phyloP scores from a whole-genome alignment of 1,284 basidiomycete genomes.

The Stereum hirsutum region DNA sequence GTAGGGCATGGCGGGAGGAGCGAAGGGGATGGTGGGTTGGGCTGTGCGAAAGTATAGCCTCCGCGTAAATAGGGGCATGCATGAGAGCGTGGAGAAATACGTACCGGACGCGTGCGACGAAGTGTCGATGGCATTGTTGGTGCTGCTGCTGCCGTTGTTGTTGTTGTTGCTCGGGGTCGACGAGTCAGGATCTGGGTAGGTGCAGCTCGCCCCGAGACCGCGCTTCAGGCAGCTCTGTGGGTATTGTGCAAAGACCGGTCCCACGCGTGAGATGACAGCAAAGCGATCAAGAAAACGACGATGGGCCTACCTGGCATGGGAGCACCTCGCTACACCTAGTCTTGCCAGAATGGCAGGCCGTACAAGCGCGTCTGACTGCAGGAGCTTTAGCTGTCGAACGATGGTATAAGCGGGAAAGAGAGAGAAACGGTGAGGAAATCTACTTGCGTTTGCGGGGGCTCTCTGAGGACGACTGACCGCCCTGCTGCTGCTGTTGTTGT shows the following conservation, averaged over 20 bases:
- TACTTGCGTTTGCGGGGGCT: slow-evolving; percentile 3
- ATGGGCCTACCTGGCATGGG: slow-evolving; percentile 57
- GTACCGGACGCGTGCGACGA: slow-evolving; percentile 25
- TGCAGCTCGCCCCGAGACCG: slow-evolving; percentile 53
- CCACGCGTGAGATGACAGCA: neutral
- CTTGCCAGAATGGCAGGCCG: slow-evolving; percentile 73
- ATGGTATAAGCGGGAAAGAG: slow-evolving; percentile 12
- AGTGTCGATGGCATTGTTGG: slow-evolving; percentile 37
- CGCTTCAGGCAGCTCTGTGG: slow-evolving; percentile 67
- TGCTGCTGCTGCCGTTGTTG: slow-evolving; percentile 31
- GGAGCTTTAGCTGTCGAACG: slow-evolving; percentile 54
- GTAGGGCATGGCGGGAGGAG: slow-evolving; percentile 17
- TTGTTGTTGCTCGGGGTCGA: too few relatives aligned
- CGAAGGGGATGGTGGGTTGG: slow-evolving; percentile 14
- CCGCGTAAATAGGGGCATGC: too few relatives aligned
- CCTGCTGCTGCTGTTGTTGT: neutral
- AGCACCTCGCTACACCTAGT: slow-evolving; percentile 71
- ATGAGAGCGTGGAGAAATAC: slow-evolving; percentile 10
- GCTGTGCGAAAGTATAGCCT: slow-evolving; percentile 22
- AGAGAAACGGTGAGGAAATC: slow-evolving; percentile 5
- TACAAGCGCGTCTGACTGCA: slow-evolving; percentile 66
- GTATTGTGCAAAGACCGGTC: slow-evolving; percentile 6
- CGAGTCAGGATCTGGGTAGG: slow-evolving; percentile 70
- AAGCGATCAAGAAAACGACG: slow-evolving; percentile 4
- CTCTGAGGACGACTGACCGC: too few relatives aligned